A percentile compares a stretch with the other conserved stretches of the same genome.
Evolutionary conservation across 2,329 filamentous ascomycete species (phyloP).

Genomic region (Fusarium sambucinum): DNA sequence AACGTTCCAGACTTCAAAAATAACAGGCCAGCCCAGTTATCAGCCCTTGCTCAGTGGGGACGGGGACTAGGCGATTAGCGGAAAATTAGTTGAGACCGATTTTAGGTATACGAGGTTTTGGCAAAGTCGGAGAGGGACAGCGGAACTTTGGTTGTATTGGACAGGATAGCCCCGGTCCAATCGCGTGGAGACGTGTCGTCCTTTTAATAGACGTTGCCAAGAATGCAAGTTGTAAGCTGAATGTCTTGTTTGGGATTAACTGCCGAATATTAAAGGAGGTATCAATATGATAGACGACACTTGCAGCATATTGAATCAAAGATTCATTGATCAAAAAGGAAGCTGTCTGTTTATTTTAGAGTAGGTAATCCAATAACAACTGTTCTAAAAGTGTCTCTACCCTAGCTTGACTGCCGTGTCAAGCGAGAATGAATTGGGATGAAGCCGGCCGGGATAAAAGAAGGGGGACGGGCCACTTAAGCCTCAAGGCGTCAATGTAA

Average conservation of each 20-base stretch:
- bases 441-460: conserved; percentile 5
- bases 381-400: conserved; percentile 16
- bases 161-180: conserved; percentile 10
- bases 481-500: conserved; percentile 27
- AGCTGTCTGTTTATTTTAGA: not conserved
- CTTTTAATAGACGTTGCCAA: conserved; percentile 18
- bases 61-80: conserved; percentile 20
- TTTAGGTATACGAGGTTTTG: conserved; percentile 29
- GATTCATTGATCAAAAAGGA: not conserved
- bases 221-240: not conserved
- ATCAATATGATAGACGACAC: too few species aligned
- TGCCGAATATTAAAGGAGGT: not conserved
- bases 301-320: not conserved
- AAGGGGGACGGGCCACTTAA: conserved; percentile 16
- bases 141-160: conserved; percentile 8
- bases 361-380: not conserved
- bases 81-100: conserved; percentile 22
- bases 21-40: conserved; percentile 8
- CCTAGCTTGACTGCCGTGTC: conserved; percentile 8
- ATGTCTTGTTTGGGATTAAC: not conserved
- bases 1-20: conserved; percentile 9
- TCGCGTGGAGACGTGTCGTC: not conserved
- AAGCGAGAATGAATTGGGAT: conserved; percentile 11
- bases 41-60: not conserved
- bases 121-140: not conserved